Evolutionary conservation across 2,329 filamentous ascomycete species (phyloP).

Genomic region (Coniochaeta ligniaria): DNA sequence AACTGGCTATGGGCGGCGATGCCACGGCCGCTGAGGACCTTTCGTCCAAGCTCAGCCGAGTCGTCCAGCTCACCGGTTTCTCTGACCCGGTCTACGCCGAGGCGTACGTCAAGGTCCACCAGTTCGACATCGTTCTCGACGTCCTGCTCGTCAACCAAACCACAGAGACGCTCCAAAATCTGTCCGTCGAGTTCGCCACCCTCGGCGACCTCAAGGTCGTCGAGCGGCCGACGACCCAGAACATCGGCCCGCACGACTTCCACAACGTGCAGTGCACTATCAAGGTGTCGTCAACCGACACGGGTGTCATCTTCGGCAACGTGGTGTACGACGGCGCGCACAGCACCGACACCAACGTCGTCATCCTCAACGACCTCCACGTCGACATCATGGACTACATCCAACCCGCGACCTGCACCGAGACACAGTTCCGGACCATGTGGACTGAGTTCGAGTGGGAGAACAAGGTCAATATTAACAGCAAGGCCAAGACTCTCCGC

Average conservation of each 20-base stretch:
- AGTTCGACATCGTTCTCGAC: conserved; percentile 96
- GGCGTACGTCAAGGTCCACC: conserved; percentile 96
- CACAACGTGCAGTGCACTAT: conserved; percentile 97
- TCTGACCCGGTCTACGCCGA: conserved; percentile 98
- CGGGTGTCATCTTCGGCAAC: conserved; percentile 97
- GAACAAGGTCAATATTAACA: conserved; percentile 99
- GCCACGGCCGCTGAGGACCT: conserved; percentile 70
- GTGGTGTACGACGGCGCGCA: conserved; percentile 94
- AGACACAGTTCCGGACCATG: conserved; percentile 99
- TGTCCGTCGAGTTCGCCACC: conserved; percentile 98
- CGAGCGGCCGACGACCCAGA: conserved; percentile 92
- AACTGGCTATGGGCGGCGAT: conserved; percentile 90
- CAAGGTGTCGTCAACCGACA: conserved; percentile 97
- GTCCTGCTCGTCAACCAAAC: conserved; percentile 97
- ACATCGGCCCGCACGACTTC: conserved; percentile 91
- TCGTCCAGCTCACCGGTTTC: conserved; percentile 96
- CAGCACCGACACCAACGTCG: conserved; percentile 89
- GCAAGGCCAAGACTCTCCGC: conserved; percentile 83
- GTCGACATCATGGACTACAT: conserved; percentile 99
- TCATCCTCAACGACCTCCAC: conserved; percentile 96
- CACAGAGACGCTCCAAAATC: conserved; percentile 89
- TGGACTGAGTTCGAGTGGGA: conserved; percentile 99
- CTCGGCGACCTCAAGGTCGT: conserved; percentile 97
- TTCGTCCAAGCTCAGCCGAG: conserved; percentile 87
- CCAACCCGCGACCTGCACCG: conserved; percentile 89